Conservation (phyloP, 106 monocot genomes). For the Amphibolis antarctica region DNA sequence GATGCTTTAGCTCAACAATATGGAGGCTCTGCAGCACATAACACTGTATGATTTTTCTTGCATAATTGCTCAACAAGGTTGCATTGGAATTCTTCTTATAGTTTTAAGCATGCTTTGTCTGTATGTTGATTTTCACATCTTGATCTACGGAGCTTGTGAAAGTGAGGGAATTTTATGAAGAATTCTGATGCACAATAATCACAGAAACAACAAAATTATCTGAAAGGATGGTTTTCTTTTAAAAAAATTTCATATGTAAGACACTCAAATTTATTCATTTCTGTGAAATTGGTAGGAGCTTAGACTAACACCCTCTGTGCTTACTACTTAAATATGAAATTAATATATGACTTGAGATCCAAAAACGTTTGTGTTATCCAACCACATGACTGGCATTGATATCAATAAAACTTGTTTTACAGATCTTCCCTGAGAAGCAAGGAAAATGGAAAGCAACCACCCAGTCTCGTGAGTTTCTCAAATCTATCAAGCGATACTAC, state of each 20-base stretch:
- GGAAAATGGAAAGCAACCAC: constrained; percentile 99
- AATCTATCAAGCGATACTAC: constrained; percentile 91
- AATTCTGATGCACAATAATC: too few species aligned
- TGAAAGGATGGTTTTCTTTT: too few species aligned
- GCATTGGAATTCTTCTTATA: too few species aligned
- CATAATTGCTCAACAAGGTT: too few species aligned
- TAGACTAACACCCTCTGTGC: too few species aligned
- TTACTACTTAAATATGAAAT: too few species aligned
- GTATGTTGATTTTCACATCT: too few species aligned
- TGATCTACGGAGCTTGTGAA: too few species aligned
- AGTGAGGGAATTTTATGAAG: too few species aligned
- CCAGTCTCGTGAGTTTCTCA: constrained; percentile 93
- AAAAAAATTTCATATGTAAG: constrained; percentile 11
- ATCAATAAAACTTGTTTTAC: constrained; percentile 8
- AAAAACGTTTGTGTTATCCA: constrained; percentile 1
- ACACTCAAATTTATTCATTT: neutral
- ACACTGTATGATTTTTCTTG: constrained; percentile 33
- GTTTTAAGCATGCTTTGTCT: too few species aligned
- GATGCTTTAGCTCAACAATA: constrained; percentile 98
- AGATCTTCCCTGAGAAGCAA: constrained; percentile 99
- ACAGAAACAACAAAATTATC: too few species aligned
- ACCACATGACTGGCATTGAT: neutral
- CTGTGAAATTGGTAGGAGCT: neutral
- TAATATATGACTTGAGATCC: too few species aligned
- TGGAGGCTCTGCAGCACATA: constrained; percentile 97